A percentile compares a stretch with the other conserved stretches of the same genome.
phyloP scores from a whole-genome alignment of 306 rosid species.

The Psophocarpus tetragonolobus region DNA sequence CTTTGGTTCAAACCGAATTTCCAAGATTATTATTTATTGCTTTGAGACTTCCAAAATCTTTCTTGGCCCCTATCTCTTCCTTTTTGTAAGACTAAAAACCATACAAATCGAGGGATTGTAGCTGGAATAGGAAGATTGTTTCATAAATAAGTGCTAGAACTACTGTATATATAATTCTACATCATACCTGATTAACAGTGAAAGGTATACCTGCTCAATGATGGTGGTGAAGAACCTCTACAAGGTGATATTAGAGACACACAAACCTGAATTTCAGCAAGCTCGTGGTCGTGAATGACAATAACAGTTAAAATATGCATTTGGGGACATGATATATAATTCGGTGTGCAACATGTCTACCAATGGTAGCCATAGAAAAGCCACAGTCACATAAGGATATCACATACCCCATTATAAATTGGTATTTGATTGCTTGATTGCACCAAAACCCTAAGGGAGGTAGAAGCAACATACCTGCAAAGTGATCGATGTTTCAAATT shows the following conservation, averaged over 20 bases:
- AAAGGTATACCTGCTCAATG: conserved; percentile 13
- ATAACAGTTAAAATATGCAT: conserved; percentile 14
- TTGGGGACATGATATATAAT: not conserved
- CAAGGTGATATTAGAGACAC: conserved; percentile 27
- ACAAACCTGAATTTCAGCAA: conserved; percentile 57
- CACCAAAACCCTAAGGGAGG: conserved; percentile 88
- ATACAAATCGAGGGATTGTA: not conserved
- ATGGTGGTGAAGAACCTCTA: conserved; percentile 46
- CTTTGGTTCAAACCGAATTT: no score
- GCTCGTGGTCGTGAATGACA: conserved; percentile 50
- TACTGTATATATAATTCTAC: not conserved
- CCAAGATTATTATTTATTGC: no score
- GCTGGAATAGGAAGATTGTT: not conserved
- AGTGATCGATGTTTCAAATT: conserved; percentile 11
- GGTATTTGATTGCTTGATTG: conserved; percentile 73
- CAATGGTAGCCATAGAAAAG: not conserved
- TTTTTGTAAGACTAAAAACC: not conserved
- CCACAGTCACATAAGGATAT: not conserved
- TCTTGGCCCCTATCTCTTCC: no score
- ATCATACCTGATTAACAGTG: not conserved
- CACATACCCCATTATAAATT: conserved; percentile 67
- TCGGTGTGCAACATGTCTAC: not conserved
- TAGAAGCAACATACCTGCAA: conserved; percentile 68
- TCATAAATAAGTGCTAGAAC: not conserved
- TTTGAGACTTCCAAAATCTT: no score